A percentile compares a stretch with the other conserved stretches of the same genome.
Evolutionary conservation across 2,329 filamentous ascomycete species (phyloP).

Genomic region (Beauveria sp.): DNA sequence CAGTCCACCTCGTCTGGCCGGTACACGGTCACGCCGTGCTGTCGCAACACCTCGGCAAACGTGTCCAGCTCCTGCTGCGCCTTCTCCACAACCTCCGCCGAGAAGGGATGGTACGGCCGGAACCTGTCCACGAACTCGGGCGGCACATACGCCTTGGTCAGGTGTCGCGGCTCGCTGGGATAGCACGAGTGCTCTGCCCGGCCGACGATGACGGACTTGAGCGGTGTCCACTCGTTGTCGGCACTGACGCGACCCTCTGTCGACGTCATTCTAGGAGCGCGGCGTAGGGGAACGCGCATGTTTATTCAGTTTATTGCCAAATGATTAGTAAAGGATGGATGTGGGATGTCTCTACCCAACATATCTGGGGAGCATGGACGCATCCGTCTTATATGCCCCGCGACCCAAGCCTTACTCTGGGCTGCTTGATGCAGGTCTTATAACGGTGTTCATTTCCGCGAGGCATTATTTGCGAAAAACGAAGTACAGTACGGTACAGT

Average conservation of each 20-base stretch:
- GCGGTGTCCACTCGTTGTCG: slow-evolving; percentile 22
- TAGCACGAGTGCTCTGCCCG: slow-evolving; percentile 20
- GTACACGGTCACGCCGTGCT: slow-evolving; percentile 19
- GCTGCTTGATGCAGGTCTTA: background rate
- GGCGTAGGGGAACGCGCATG: background rate
- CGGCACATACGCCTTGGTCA: slow-evolving; percentile 19
- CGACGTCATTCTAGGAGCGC: background rate
- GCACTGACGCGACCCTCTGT: background rate
- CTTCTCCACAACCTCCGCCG: slow-evolving; percentile 16
- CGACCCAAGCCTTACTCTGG: background rate
- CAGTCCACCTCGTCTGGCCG: slow-evolving; percentile 18
- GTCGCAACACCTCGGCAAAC: slow-evolving; percentile 17
- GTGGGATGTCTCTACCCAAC: background rate
- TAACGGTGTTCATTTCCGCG: background rate
- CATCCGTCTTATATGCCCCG: background rate
- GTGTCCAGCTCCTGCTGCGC: slow-evolving; percentile 19
- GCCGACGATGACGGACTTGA: slow-evolving; percentile 21
- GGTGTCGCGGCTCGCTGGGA: slow-evolving; percentile 17
- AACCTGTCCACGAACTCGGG: slow-evolving; percentile 12
- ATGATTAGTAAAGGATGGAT: background rate
- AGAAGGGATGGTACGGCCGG: slow-evolving; percentile 17
- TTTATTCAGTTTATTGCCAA: background rate
- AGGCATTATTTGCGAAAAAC: background rate
- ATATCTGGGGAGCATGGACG: background rate
- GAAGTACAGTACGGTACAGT: background rate